A percentile compares a stretch with the other conserved stretches of the same genome.
phyloP scores from a whole-genome alignment of 805 yeast genomes.

The Lipomyces sp. region DNA sequence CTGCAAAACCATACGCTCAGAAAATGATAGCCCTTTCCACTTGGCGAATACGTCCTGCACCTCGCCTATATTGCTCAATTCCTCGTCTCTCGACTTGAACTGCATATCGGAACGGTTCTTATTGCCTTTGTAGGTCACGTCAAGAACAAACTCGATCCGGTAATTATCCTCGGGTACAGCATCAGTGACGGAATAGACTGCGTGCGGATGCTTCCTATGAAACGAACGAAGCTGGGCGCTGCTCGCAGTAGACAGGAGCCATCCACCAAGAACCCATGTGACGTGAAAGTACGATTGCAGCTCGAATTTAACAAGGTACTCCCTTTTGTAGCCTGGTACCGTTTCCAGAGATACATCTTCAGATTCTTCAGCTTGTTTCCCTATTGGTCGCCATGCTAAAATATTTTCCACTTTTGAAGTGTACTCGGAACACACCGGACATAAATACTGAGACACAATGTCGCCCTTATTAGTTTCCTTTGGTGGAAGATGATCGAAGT shows the following conservation, averaged over 20 bases:
- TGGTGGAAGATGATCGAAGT: slow-evolving; percentile 17
- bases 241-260: slow-evolving; percentile 21
- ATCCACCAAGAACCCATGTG: slow-evolving; percentile 32
- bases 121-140: slow-evolving; percentile 16
- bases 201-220: slow-evolving; percentile 16
- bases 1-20: slow-evolving; percentile 16
- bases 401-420: slow-evolving; percentile 17
- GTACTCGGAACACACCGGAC: slow-evolving; percentile 19
- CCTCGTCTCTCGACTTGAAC: slow-evolving; percentile 21
- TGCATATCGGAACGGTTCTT: slow-evolving; percentile 13
- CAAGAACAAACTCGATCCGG: slow-evolving; percentile 25
- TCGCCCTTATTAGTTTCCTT: slow-evolving; percentile 6
- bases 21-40: slow-evolving; percentile 30
- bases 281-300: slow-evolving; percentile 26
- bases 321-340: slow-evolving; percentile 23
- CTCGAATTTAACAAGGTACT: slow-evolving; percentile 32
- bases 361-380: not conserved
- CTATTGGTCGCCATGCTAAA: slow-evolving; percentile 31
- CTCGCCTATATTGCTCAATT: slow-evolving; percentile 14
- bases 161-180: slow-evolving; percentile 24
- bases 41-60: slow-evolving; percentile 24
- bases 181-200: slow-evolving; percentile 1
- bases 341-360: not conserved
- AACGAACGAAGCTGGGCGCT: slow-evolving; percentile 13
- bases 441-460: slow-evolving; percentile 3